Percentiles rank a stretch among this genome's conserved stretches.
Evolutionary conservation across 2,329 filamentous ascomycete species (phyloP).

Genomic region (Alternaria gansuensis): DNA sequence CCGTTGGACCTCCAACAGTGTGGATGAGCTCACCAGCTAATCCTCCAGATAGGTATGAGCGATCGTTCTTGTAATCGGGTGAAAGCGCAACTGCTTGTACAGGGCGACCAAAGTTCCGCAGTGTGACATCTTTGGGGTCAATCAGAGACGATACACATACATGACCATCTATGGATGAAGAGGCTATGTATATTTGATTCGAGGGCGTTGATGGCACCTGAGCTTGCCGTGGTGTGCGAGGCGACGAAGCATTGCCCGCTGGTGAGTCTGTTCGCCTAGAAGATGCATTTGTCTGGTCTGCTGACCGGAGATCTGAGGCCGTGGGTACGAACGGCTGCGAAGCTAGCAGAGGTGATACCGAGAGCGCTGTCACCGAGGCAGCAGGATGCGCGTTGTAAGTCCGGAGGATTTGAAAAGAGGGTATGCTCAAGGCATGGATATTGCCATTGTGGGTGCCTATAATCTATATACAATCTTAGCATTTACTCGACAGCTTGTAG

Average conservation of each 20-base stretch:
- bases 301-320: conserved; percentile 30
- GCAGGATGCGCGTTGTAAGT: conserved; percentile 87
- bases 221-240: conserved; percentile 64
- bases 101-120: conserved; percentile 92
- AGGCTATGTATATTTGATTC: conserved; percentile 92
- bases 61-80: conserved; percentile 89
- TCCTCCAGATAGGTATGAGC: conserved; percentile 89
- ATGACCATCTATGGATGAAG: conserved; percentile 93
- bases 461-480: conserved; percentile 65
- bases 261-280: conserved; percentile 47
- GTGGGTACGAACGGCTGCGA: conserved; percentile 57
- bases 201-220: conserved; percentile 77
- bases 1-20: conserved; percentile 80
- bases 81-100: conserved; percentile 93
- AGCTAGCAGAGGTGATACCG: conserved; percentile 82
- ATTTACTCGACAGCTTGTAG: conserved; percentile 71
- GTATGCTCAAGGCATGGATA: conserved; percentile 87
- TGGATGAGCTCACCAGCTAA: conserved; percentile 86
- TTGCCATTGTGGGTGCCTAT: conserved; percentile 96
- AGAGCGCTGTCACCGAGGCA: conserved; percentile 87
- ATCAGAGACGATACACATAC: conserved; percentile 89
- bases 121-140: conserved; percentile 86
- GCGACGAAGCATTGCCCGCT: conserved; percentile 56
- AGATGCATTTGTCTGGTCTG: conserved; percentile 52
- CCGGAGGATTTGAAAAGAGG: conserved; percentile 80